Evolutionary conservation across 257 asterid genomes (phyloP).

Genomic region (Mitragyna speciosa): DNA sequence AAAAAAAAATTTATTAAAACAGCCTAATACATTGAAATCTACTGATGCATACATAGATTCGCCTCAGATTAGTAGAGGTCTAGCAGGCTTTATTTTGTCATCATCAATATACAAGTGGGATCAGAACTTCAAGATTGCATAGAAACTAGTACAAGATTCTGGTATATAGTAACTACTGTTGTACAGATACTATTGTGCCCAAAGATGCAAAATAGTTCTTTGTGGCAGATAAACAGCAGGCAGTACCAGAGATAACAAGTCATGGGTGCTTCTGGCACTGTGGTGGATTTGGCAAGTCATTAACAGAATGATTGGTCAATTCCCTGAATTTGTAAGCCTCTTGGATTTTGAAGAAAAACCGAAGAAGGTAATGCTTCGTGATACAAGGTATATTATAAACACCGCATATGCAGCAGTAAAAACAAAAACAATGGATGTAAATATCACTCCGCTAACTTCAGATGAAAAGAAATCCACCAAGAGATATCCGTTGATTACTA

Average conservation of each 20-base stretch:
- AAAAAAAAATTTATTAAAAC: background rate
- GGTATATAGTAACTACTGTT: background rate
- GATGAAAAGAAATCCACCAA: slow-evolving; percentile 30
- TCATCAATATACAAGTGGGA: slow-evolving; percentile 2
- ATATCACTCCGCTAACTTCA: slow-evolving; percentile 30
- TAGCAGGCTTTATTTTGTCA: background rate
- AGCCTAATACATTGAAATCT: background rate
- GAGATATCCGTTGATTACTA: slow-evolving; percentile 39
- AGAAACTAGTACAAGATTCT: background rate
- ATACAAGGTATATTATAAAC: slow-evolving; percentile 32
- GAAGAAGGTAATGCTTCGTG: slow-evolving; percentile 17
- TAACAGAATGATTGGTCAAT: slow-evolving; percentile 2
- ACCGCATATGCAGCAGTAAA: slow-evolving; percentile 28
- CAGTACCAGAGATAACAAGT: background rate
- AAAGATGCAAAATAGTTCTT: background rate
- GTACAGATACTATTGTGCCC: background rate
- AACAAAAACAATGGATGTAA: slow-evolving; percentile 11
- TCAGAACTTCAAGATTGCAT: background rate
- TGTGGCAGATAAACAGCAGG: background rate
- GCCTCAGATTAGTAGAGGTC: background rate
- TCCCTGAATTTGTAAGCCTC: slow-evolving; percentile 7
- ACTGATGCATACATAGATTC: background rate
- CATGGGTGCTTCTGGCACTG: background rate
- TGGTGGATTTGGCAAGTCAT: background rate
- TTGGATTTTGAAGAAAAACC: slow-evolving; percentile 2